A percentile compares a stretch with the other conserved stretches of the same genome.
Conservation (phyloP, 2,329 filamentous ascomycete species). For the Sporothrix sp. region DNA sequence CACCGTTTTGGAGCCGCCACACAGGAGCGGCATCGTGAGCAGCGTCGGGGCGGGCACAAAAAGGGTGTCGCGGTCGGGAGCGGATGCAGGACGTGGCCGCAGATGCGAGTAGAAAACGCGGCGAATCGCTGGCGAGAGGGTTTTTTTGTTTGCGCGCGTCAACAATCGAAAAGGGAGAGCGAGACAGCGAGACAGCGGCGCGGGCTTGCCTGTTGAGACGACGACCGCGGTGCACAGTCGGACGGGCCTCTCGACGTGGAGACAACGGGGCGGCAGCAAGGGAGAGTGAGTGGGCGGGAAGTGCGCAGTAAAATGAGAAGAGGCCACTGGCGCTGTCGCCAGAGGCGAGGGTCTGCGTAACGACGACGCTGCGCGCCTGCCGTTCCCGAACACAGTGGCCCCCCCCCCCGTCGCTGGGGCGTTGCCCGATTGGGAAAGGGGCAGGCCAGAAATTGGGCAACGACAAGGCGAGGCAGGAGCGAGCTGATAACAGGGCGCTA, state of each 20-base stretch:
- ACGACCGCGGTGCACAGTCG: background rate
- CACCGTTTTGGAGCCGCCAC: constrained; percentile 71
- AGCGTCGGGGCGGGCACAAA: background rate
- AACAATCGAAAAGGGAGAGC: background rate
- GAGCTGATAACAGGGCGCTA: background rate
- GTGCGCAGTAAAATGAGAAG: constrained; percentile 5
- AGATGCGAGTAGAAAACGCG: background rate
- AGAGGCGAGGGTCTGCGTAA: constrained; percentile 6
- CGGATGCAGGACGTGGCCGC: too few relatives aligned
- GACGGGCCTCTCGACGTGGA: too few relatives aligned
- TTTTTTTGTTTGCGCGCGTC: background rate
- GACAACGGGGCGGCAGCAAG: too few relatives aligned
- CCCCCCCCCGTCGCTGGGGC: too few relatives aligned
- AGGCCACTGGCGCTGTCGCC: constrained; percentile 1
- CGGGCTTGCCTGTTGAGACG: background rate
- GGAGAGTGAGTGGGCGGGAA: background rate
- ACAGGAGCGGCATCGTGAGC: constrained; percentile 38
- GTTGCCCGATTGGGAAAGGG: too few relatives aligned
- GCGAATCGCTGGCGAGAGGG: too few relatives aligned
- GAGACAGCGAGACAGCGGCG: too few relatives aligned
- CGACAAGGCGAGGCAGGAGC: background rate
- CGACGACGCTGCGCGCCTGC: background rate
- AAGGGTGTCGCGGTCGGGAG: background rate
- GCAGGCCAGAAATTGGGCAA: constrained; percentile 1
- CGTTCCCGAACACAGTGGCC: too few relatives aligned